Conservation (phyloP, 495 filamentous ascomycete species). For the Neurospora sp. region DNA sequence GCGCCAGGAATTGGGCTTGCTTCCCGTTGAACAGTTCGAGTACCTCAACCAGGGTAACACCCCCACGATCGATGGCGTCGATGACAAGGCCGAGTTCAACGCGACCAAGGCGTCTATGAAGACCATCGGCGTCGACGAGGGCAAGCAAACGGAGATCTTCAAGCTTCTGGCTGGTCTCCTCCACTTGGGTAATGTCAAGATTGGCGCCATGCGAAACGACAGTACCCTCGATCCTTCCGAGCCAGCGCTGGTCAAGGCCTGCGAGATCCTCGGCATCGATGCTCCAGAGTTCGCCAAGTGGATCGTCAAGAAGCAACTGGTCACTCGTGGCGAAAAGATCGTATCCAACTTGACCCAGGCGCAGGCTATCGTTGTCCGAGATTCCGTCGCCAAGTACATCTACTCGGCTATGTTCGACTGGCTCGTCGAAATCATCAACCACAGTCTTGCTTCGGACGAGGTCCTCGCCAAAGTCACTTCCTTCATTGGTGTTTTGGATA, state of each 20-base stretch:
- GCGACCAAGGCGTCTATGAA: conserved; percentile 76
- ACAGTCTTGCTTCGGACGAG: conserved; percentile 77
- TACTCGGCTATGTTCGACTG: conserved; percentile 99
- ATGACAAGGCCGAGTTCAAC: conserved; percentile 87
- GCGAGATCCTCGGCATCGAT: conserved; percentile 81
- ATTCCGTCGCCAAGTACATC: conserved; percentile 97
- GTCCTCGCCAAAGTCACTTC: conserved; percentile 71
- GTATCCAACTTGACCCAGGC: conserved; percentile 91
- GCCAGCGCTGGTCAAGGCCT: conserved; percentile 70
- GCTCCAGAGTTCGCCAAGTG: conserved; percentile 86
- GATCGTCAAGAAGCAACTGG: conserved; percentile 98
- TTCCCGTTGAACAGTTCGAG: conserved; percentile 80
- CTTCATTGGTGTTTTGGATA: conserved; percentile 99
- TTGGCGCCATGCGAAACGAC: conserved; percentile 79
- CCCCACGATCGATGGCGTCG: conserved; percentile 86
- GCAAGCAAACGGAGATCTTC: conserved; percentile 77
- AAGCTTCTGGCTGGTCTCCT: conserved; percentile 83
- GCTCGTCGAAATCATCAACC: conserved; percentile 93
- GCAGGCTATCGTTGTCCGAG: conserved; percentile 87
- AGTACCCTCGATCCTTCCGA: conserved; percentile 74
- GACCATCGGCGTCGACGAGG: conserved; percentile 73
- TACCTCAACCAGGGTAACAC: conserved; percentile 94
- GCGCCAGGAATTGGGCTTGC: conserved; percentile 62
- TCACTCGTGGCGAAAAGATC: conserved; percentile 96
- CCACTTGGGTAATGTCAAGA: conserved; percentile 93